A percentile compares a stretch with the other conserved stretches of the same genome.
Evolutionary conservation across 2,329 filamentous ascomycete genomes (phyloP).

Genomic region (Fusarium armeniacum): DNA sequence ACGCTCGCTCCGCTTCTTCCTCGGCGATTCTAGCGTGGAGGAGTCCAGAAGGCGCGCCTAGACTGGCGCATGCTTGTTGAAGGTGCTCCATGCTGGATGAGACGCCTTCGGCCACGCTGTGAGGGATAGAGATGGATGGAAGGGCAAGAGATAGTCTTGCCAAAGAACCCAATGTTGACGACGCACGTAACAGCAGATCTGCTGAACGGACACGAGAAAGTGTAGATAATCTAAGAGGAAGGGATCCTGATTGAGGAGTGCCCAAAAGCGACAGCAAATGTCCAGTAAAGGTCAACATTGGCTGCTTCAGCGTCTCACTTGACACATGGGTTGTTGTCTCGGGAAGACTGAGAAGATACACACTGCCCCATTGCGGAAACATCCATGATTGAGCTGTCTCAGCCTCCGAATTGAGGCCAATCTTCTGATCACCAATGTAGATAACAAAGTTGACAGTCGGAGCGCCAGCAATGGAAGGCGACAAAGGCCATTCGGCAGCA

Average conservation of each 20-base stretch:
- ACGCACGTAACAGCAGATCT: conserved; percentile 87
- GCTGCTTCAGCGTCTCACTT: conserved; percentile 77
- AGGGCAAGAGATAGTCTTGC: conserved; percentile 87
- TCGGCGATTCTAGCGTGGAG: conserved; percentile 88
- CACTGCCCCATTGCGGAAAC: conserved; percentile 92
- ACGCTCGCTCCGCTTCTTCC: conserved; percentile 89
- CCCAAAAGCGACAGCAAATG: conserved; percentile 91
- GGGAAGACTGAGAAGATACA: conserved; percentile 69
- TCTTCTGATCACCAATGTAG: conserved; percentile 85
- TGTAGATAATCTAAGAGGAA: conserved; percentile 87
- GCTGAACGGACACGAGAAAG: conserved; percentile 88
- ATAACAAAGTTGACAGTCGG: conserved; percentile 97
- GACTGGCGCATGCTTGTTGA: conserved; percentile 78
- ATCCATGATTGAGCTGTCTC: conserved; percentile 80
- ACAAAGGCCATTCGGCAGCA: conserved; percentile 96
- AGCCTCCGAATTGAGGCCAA: conserved; percentile 62
- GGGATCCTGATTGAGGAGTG: conserved; percentile 83
- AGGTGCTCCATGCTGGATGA: conserved; percentile 83
- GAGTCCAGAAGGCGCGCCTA: conserved; percentile 77
- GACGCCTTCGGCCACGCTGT: conserved; percentile 87
- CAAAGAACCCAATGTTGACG: conserved; percentile 92
- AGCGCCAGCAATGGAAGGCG: conserved; percentile 90
- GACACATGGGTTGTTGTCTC: conserved; percentile 67
- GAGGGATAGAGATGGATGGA: conserved; percentile 90
- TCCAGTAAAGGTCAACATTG: conserved; percentile 89